Evolutionary conservation across 2,329 filamentous ascomycete species (phyloP).

Genomic region (Ilyonectria mors-panacis): DNA sequence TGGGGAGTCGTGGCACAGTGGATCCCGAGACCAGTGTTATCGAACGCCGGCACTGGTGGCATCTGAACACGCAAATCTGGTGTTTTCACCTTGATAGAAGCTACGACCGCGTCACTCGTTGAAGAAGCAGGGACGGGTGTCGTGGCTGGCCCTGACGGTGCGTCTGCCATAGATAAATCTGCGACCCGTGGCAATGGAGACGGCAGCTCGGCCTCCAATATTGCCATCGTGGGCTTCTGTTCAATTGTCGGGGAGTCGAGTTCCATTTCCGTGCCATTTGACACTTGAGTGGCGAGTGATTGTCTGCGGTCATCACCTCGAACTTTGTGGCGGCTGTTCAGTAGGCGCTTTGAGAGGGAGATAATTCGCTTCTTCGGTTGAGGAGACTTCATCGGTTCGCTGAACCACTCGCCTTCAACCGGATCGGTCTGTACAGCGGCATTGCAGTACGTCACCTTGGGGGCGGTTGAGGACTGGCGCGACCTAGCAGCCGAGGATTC

Average conservation of each 20-base stretch:
- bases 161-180: slow-evolving; percentile 52
- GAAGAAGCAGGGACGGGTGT: slow-evolving; percentile 32
- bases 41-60: slow-evolving; percentile 69
- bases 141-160: slow-evolving; percentile 48
- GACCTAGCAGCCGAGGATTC: slow-evolving; percentile 50
- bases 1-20: slow-evolving; percentile 62
- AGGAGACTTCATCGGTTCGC: slow-evolving; percentile 52
- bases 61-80: slow-evolving; percentile 69
- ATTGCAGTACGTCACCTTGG: slow-evolving; percentile 64
- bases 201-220: slow-evolving; percentile 40
- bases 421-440: slow-evolving; percentile 69
- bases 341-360: slow-evolving; percentile 66
- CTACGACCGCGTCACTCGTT: slow-evolving; percentile 34
- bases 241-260: slow-evolving; percentile 56
- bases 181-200: slow-evolving; percentile 42
- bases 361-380: slow-evolving; percentile 65
- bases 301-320: slow-evolving; percentile 57
- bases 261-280: slow-evolving; percentile 57
- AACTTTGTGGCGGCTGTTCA: slow-evolving; percentile 64
- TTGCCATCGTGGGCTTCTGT: slow-evolving; percentile 43
- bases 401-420: slow-evolving; percentile 68
- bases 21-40: slow-evolving; percentile 53
- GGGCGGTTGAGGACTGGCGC: slow-evolving; percentile 56
- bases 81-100: slow-evolving; percentile 55
- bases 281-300: slow-evolving; percentile 38